These are phyloP conservation scores for Lachnellula suecica DNA, from an alignment of 2,329 filamentous ascomycete species.

Conservation along the genomic window DNA sequence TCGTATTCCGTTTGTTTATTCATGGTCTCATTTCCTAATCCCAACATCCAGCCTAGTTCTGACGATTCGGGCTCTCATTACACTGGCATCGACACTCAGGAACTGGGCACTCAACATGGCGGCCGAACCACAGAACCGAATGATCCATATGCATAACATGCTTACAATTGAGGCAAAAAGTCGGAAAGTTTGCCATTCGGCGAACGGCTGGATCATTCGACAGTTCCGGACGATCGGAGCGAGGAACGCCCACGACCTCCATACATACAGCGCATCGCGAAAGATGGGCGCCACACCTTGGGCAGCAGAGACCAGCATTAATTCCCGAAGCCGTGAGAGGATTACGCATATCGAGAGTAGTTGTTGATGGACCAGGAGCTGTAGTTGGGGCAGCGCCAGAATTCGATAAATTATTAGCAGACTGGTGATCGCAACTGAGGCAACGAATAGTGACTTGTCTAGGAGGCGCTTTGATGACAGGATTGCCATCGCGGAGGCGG, in stretches of 20 bases:
- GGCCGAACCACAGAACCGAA: slow-evolving; percentile 63
- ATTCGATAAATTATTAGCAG: slow-evolving; percentile 39
- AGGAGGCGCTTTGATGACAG: slow-evolving; percentile 63
- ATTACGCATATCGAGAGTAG: slow-evolving; percentile 39
- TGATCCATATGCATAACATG: slow-evolving; percentile 69
- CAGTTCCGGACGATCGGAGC: slow-evolving; percentile 56
- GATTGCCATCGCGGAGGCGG: slow-evolving; percentile 58
- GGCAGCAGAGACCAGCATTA: slow-evolving; percentile 62
- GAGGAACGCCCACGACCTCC: slow-evolving; percentile 63
- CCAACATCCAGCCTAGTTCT: not conserved
- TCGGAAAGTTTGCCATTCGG: slow-evolving; percentile 59
- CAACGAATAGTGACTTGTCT: slow-evolving; percentile 75
- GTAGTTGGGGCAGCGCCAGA: slow-evolving; percentile 14
- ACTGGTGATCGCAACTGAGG: slow-evolving; percentile 69
- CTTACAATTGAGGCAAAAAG: slow-evolving; percentile 67
- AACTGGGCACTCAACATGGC: slow-evolving; percentile 66
- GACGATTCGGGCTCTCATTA: slow-evolving; percentile 19
- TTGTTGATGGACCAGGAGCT: slow-evolving; percentile 17
- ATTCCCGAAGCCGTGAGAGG: slow-evolving; percentile 58
- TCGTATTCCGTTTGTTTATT: not conserved
- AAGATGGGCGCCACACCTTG: slow-evolving; percentile 65
- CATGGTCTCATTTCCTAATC: no score
- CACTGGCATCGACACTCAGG: slow-evolving; percentile 68
- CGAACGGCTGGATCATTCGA: slow-evolving; percentile 46
- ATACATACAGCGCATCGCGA: slow-evolving; percentile 68